Percentiles rank a stretch among this genome's conserved stretches.
These are phyloP conservation scores for Cryptococcus sp. DNA, from an alignment of 1,284 basidiomycete genomes.

Conservation along the genomic window DNA sequence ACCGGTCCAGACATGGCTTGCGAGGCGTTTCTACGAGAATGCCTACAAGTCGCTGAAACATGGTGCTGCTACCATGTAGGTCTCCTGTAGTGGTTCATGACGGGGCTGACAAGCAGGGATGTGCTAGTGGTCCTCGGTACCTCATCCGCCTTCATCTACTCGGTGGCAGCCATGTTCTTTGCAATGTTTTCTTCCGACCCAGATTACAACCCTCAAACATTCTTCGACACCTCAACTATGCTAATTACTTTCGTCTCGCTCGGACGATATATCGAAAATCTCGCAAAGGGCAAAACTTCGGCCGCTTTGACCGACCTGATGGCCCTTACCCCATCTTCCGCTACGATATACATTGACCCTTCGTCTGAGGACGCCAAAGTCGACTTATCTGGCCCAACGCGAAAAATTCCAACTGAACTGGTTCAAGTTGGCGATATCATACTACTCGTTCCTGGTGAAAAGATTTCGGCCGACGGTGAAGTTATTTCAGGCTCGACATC, in stretches of 20 bases:
- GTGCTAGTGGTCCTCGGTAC: conserved; percentile 95
- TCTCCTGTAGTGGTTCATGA: conserved; percentile 2
- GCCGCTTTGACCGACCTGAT: conserved; percentile 95
- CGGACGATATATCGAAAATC: conserved; percentile 92
- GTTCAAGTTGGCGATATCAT: conserved; percentile 91
- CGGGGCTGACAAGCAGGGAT: conserved; percentile 60
- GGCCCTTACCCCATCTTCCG: conserved; percentile 89
- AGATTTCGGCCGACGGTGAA: conserved; percentile 91
- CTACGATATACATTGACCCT: conserved; percentile 76
- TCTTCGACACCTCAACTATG: conserved; percentile 99
- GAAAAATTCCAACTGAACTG: conserved; percentile 88
- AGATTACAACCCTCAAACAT: conserved; percentile 75
- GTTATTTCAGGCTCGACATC: conserved; percentile 80
- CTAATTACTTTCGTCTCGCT: conserved; percentile 95
- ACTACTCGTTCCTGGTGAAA: conserved; percentile 94
- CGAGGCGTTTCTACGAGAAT: conserved; percentile 77
- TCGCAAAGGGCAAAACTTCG: conserved; percentile 94
- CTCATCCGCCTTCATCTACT: conserved; percentile 88
- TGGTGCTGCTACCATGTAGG: conserved; percentile 66
- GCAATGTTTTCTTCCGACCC: conserved; percentile 57
- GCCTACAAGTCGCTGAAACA: conserved; percentile 90
- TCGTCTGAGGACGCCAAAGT: conserved; percentile 52
- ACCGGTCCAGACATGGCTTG: conserved; percentile 91
- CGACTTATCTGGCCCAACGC: conserved; percentile 60
- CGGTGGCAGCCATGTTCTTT: conserved; percentile 65